phyloP scores from a whole-genome alignment of 2,329 filamentous ascomycete species.

The Didymella keratinophila region DNA sequence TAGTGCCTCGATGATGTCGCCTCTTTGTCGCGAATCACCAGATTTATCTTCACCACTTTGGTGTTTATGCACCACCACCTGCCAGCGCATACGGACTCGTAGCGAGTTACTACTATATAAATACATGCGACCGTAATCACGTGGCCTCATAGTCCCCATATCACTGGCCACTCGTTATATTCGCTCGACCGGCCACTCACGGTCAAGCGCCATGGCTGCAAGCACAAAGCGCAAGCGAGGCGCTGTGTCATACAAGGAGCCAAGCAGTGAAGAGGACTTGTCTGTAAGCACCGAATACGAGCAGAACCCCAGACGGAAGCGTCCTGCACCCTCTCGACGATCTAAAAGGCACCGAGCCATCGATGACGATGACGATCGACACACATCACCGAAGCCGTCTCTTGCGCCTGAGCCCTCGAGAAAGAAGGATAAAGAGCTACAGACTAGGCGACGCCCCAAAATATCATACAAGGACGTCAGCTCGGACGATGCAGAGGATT shows the following conservation, averaged over 20 bases:
- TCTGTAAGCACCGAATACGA: slow-evolving; percentile 32
- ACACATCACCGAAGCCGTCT: slow-evolving; percentile 13
- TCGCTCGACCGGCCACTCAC: slow-evolving; percentile 2
- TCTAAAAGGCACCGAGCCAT: slow-evolving; percentile 33
- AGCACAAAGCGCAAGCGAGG: slow-evolving; percentile 48
- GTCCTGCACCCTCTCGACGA: slow-evolving; percentile 32
- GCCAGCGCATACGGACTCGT: neutral
- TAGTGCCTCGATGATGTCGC: slow-evolving; percentile 19
- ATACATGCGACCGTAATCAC: slow-evolving; percentile 7
- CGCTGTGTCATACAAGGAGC: slow-evolving; percentile 49
- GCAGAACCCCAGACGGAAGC: slow-evolving; percentile 22
- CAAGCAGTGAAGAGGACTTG: slow-evolving; percentile 45
- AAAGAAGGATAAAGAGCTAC: slow-evolving; percentile 12
- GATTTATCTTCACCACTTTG: slow-evolving; percentile 1
- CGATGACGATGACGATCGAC: slow-evolving; percentile 26
- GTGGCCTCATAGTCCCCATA: slow-evolving; percentile 11
- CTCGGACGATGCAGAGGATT: slow-evolving; percentile 41
- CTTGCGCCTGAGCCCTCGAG: slow-evolving; percentile 8
- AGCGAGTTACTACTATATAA: neutral
- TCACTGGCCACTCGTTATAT: neutral
- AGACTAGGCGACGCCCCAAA: slow-evolving; percentile 26
- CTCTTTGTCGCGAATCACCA: slow-evolving; percentile 1
- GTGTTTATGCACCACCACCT: neutral
- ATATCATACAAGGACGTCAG: slow-evolving; percentile 47
- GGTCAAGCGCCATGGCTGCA: slow-evolving; percentile 31